A percentile compares a stretch with the other conserved stretches of the same genome.
Evolutionary conservation across 441 rosid genomes (phyloP).

Genomic region (Populus hybrid): DNA sequence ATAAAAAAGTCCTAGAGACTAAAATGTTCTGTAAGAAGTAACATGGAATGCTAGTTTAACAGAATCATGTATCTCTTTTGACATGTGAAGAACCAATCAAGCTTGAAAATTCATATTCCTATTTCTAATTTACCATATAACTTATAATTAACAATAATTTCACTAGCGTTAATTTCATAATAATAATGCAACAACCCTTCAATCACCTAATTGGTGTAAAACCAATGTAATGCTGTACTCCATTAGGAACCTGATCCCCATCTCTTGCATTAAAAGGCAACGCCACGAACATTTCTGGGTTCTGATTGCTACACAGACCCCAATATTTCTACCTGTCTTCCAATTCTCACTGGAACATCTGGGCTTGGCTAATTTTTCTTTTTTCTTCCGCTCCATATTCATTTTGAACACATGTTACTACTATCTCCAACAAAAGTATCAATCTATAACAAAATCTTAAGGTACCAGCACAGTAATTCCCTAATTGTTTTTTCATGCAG

Average conservation of each 20-base stretch:
- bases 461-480: not conserved
- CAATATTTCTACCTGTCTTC: not conserved
- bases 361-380: not conserved
- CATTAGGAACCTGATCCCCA: not conserved
- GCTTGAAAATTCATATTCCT: too few relatives aligned
- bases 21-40: not conserved
- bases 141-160: too few relatives aligned
- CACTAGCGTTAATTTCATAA: too few relatives aligned
- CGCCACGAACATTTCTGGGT: not conserved
- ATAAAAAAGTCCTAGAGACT: not conserved
- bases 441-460: not conserved
- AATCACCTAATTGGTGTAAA: too few relatives aligned
- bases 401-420: not conserved
- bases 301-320: not conserved
- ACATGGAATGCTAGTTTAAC: not conserved
- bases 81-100: too few relatives aligned
- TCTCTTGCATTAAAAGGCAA: not conserved
- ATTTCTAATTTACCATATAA: too few relatives aligned
- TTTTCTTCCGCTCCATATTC: not conserved
- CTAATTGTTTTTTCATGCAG: not conserved
- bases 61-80: not conserved
- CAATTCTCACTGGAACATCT: too few relatives aligned
- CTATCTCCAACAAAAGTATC: not conserved
- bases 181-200: too few relatives aligned
- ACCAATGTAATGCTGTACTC: not conserved